Base-by-base conservation (phyloP, 495 filamentous ascomycete genomes). In the Podospora conica region DNA sequence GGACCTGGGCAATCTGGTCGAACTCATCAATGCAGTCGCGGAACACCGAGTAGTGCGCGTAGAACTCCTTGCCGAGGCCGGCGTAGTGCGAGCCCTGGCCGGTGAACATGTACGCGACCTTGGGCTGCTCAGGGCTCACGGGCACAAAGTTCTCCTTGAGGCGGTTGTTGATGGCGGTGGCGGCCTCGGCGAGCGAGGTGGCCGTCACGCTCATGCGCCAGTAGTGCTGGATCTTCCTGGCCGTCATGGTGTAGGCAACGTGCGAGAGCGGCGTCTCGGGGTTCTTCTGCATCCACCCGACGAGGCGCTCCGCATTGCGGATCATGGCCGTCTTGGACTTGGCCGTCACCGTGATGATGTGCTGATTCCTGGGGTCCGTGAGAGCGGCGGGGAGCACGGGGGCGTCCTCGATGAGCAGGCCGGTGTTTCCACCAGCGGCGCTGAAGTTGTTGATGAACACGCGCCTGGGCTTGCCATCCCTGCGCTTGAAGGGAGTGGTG, bases 221-320 rank as follows among this genome's bases (percentile, higher is more conserved):
- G 58, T 86, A 85, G 73, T 93, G 88, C 66, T 94, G 92, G n/a
- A 90, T 86, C n/a, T 88, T 88, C 66, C 92, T 85, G 56, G 92
- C 92, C 10, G 91, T 95, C 1, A 89, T 91, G 6, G 90, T 91
- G 75, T 96, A 96, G 6, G 91, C 87, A 6, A 95, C 75, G 60
- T 84, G 77, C 1, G 80, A 74, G 9, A 91, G 71, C 0, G 82
- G 77, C 3, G 82, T 81, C 0, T 82, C 77, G 24, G 81, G 78
- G 57, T 85, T 80, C 59, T 79, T 63, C 15, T 84, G 78, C 63
- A 91, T 78, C 75, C 84, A 89, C 9, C 59, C 63, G 21, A 84
- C 75, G 1, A 87, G 76, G 10, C 74, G 75, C 65, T 82, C 78
- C 0, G 79, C 77, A 61, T 87, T 86, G 25, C 79, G 74, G 20